Conservation (phyloP, 441 rosid species). For the Pelargonium australe region DNA sequence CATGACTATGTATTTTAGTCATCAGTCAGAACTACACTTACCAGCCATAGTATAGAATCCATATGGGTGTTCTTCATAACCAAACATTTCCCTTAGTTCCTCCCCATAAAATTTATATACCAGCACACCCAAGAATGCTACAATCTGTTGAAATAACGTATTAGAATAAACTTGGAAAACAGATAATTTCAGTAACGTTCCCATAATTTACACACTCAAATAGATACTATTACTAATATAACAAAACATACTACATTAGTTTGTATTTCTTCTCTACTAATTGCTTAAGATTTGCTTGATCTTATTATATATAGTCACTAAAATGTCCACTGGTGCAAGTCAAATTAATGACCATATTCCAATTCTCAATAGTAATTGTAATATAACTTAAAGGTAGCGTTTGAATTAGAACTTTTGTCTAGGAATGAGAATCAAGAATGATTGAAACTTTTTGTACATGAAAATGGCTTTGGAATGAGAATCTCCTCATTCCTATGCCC, state of each 20-base stretch:
- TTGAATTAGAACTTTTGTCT: too few species aligned
- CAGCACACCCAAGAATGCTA: conserved; percentile 86
- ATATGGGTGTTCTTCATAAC: conserved; percentile 97
- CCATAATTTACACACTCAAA: conserved; percentile 2
- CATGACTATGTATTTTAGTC: not conserved
- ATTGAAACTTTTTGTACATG: too few species aligned
- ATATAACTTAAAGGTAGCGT: too few species aligned
- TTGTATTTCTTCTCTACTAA: too few species aligned
- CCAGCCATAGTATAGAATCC: conserved; percentile 98
- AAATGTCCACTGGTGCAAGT: not conserved
- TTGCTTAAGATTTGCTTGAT: too few species aligned
- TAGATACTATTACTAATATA: too few species aligned
- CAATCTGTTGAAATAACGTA: conserved; percentile 52
- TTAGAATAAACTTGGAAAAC: conserved; percentile 6
- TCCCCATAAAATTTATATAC: conserved; percentile 94
- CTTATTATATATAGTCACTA: too few species aligned
- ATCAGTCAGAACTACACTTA: conserved; percentile 22
- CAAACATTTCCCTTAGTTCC: conserved; percentile 96
- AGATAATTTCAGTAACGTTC: conserved; percentile 6
- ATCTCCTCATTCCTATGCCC: too few species aligned
- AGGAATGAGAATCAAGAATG: too few species aligned
- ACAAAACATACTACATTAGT: too few species aligned
- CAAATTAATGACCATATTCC: not conserved
- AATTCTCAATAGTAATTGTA: not conserved
- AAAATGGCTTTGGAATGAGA: too few species aligned